phyloP scores from a whole-genome alignment of 805 yeast species.

The Kodamaea sagamina region DNA sequence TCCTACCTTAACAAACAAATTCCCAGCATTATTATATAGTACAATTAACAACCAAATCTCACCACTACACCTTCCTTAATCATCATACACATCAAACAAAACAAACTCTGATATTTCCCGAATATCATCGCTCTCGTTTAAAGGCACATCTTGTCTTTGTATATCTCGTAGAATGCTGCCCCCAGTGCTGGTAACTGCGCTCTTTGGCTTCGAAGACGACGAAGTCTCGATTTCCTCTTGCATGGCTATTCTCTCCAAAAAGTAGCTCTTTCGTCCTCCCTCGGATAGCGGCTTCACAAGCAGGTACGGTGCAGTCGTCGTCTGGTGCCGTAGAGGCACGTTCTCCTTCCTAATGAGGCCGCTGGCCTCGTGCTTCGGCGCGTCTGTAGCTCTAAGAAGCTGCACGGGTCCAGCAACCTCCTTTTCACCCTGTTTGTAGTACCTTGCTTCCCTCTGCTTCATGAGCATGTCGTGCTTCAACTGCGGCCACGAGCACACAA shows the following conservation, averaged over 20 bases:
- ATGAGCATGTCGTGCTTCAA: slow-evolving; percentile 24
- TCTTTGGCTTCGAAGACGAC: not conserved
- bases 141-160: not conserved
- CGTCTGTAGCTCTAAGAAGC: not conserved
- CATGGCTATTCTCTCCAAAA: slow-evolving; percentile 35
- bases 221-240: slow-evolving; percentile 30
- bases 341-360: not conserved
- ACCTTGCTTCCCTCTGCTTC: slow-evolving; percentile 25
- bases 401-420: not conserved
- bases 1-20: no score
- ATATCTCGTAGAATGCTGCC: not conserved
- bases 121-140: not conserved
- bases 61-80: not conserved
- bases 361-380: not conserved
- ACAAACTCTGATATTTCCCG: slow-evolving; percentile 3
- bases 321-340: not conserved
- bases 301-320: slow-evolving; percentile 2
- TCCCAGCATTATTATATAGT: no score
- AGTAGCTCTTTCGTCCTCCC: slow-evolving; percentile 11
- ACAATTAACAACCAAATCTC: no score
- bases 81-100: not conserved
- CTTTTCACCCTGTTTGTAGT: slow-evolving; percentile 14
- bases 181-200: not conserved
- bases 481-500: slow-evolving; percentile 32
- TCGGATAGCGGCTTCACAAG: not conserved